phyloP scores from a whole-genome alignment of 2,329 filamentous ascomycete genomes.

The Colletotrichum camelliae region DNA sequence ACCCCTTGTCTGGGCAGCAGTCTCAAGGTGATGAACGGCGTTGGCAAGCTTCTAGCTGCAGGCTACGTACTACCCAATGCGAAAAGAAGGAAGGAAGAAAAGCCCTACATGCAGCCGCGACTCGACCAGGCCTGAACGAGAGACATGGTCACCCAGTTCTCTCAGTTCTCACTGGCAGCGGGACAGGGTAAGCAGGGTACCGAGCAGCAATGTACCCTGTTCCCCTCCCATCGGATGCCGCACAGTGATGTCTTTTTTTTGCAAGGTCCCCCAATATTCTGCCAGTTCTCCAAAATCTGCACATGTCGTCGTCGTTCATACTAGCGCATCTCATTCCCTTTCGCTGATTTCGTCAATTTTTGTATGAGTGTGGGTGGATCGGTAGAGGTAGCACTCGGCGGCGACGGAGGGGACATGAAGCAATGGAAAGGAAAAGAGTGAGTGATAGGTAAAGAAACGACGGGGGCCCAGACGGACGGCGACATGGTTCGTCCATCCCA shows the following conservation, averaged over 20 bases:
- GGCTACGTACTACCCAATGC: background rate
- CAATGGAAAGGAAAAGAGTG: background rate
- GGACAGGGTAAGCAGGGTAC: background rate
- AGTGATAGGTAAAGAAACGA: background rate
- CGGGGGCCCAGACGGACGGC: background rate
- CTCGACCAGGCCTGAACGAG: background rate
- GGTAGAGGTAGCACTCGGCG: constrained; percentile 9
- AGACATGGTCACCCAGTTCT: background rate
- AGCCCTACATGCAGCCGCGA: background rate
- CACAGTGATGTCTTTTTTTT: constrained; percentile 10
- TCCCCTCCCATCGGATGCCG: constrained; percentile 1
- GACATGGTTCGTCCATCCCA: background rate
- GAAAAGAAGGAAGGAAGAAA: background rate
- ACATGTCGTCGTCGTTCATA: background rate
- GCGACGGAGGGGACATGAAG: background rate
- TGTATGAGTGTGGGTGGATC: constrained; percentile 18
- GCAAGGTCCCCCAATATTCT: background rate
- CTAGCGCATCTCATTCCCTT: background rate
- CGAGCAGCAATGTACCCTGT: background rate
- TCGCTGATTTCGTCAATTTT: background rate
- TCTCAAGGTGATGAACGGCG: background rate
- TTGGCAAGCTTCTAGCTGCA: background rate
- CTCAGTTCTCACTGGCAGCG: background rate
- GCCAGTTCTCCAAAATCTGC: background rate
- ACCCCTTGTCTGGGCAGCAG: background rate